A percentile compares a stretch with the other conserved stretches of the same genome.
Evolutionary conservation across 257 asterid genomes (phyloP).

Genomic region (Scutellaria baicalensis): DNA sequence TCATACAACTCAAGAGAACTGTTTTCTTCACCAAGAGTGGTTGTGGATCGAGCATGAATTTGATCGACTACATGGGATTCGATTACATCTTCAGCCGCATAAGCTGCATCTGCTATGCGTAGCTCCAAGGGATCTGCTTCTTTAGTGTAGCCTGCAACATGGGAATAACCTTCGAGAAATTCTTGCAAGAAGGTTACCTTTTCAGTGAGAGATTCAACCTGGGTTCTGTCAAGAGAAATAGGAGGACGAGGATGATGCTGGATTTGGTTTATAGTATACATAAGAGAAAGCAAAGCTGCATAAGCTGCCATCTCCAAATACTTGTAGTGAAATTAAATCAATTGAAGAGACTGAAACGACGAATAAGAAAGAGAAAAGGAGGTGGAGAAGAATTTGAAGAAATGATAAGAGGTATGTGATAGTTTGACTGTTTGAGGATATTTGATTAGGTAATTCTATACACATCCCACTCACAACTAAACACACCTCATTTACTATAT

Average conservation of each 20-base stretch:
- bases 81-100: slow-evolving; percentile 15
- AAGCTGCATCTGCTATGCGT: not conserved
- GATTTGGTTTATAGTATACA: not conserved
- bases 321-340: not conserved
- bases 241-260: not conserved
- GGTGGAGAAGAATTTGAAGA: too few species aligned
- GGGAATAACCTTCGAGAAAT: not conserved
- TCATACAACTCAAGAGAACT: not conserved
- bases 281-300: not conserved
- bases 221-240: not conserved
- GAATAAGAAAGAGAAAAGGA: too few species aligned
- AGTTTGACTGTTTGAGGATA: too few species aligned
- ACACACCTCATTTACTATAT: too few species aligned
- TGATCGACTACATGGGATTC: slow-evolving; percentile 8
- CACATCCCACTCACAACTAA: too few species aligned
- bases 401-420: too few species aligned
- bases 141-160: not conserved
- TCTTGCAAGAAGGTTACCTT: not conserved
- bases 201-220: not conserved
- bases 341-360: too few species aligned
- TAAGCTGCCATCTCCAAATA: not conserved
- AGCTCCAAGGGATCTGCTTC: not conserved
- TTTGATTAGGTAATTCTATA: too few species aligned
- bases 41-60: not conserved
- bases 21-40: not conserved